Conservation (phyloP, 1,139 yeast species). For the Scheffersomyces lignicola region DNA sequence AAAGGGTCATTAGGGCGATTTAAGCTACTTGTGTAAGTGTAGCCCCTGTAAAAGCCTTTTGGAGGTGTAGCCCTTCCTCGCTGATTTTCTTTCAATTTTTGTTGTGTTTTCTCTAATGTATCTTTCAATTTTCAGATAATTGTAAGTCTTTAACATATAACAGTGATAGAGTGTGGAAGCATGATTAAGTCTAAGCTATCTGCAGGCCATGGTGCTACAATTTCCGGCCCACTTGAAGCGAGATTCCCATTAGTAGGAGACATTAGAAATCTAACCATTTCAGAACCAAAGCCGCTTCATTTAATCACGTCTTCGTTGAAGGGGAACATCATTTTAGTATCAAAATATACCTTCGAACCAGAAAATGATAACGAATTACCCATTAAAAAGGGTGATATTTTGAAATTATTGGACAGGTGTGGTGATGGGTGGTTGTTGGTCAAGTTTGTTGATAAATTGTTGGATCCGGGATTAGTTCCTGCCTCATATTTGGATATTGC, state of each 20-base stretch:
- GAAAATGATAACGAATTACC: conserved; percentile 36
- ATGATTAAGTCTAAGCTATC: no score
- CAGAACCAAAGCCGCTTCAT: conserved; percentile 11
- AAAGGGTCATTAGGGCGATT: no score
- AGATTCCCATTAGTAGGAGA: conserved; percentile 11
- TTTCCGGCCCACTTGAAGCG: conserved; percentile 10
- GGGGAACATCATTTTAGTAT: conserved; percentile 38
- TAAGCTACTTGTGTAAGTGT: no score
- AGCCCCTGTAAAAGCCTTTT: no score
- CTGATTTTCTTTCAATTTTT: no score
- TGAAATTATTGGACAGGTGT: conserved; percentile 39
- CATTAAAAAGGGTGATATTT: conserved; percentile 39
- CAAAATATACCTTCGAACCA: conserved; percentile 36
- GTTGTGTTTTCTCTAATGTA: no score
- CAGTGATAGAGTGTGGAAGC: no score
- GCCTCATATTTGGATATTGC: conserved; percentile 48
- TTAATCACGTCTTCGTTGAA: conserved; percentile 13
- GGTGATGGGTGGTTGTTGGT: conserved; percentile 48
- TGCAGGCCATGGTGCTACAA: no score
- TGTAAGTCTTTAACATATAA: no score
- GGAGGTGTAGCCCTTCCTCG: no score
- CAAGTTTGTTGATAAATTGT: conserved; percentile 39
- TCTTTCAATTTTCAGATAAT: no score
- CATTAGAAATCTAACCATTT: conserved; percentile 11
- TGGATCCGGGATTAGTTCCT: conserved; percentile 41